Conservation (phyloP, 805 yeast species). For the Candida succiphila region DNA sequence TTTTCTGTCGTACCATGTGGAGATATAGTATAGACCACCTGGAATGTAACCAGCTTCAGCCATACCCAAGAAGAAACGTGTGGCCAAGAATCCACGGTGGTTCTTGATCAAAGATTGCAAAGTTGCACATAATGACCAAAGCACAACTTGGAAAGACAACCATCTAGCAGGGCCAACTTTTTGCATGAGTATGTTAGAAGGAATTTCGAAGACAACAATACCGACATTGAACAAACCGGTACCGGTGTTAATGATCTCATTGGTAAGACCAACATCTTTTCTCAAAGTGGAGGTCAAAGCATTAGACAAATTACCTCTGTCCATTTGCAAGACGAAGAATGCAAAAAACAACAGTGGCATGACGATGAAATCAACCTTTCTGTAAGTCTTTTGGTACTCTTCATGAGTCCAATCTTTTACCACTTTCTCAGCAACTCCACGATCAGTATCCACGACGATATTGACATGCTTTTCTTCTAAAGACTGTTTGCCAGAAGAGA, state of each 20-base stretch:
- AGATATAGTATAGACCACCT: slow-evolving; percentile 26
- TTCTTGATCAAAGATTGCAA: slow-evolving; percentile 22
- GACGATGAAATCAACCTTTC: slow-evolving; percentile 9
- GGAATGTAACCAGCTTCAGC: slow-evolving; percentile 35
- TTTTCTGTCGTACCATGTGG: slow-evolving; percentile 27
- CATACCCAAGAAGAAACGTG: slow-evolving; percentile 29
- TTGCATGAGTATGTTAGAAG: slow-evolving; percentile 24
- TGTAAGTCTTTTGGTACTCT: slow-evolving; percentile 7
- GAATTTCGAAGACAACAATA: slow-evolving; percentile 31
- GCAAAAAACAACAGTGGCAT: slow-evolving; percentile 5
- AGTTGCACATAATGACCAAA: slow-evolving; percentile 30
- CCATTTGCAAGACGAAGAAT: slow-evolving; percentile 31
- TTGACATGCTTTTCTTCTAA: background rate
- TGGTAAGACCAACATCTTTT: slow-evolving; percentile 31
- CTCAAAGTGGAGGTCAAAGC: slow-evolving; percentile 41
- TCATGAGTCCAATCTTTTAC: slow-evolving; percentile 1
- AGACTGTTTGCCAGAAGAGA: no score
- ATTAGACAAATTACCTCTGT: slow-evolving; percentile 42
- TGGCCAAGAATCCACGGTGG: slow-evolving; percentile 15
- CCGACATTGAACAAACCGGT: slow-evolving; percentile 29
- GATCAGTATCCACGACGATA: background rate
- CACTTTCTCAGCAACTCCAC: background rate
- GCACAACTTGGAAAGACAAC: slow-evolving; percentile 22
- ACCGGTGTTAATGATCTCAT: slow-evolving; percentile 27
- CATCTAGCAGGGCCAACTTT: slow-evolving; percentile 29